Conservation (phyloP, 2,329 filamentous ascomycete genomes). For the Sporothrix euskadiensis region DNA sequence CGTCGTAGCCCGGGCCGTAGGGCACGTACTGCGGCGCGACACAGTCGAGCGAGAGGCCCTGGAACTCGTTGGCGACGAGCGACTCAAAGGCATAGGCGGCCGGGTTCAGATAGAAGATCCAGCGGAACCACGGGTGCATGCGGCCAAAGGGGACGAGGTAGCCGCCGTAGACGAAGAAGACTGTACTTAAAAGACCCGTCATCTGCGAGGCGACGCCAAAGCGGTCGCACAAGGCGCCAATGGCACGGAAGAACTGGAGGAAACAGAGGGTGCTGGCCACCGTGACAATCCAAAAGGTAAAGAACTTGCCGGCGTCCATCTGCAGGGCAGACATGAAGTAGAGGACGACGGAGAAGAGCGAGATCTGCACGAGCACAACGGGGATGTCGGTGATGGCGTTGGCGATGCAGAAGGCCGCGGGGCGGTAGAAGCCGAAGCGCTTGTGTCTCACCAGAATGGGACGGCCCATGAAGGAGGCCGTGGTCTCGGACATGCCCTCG, state of each 20-base stretch:
- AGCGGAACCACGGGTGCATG: constrained; percentile 58
- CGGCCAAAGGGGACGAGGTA: constrained; percentile 30
- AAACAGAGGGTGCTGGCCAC: constrained; percentile 60
- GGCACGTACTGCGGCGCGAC: constrained; percentile 37
- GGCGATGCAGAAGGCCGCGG: constrained; percentile 58
- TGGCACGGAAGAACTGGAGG: constrained; percentile 59
- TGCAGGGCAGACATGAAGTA: constrained; percentile 78
- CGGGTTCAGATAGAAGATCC: constrained; percentile 67
- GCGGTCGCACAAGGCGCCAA: constrained; percentile 59
- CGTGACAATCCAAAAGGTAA: constrained; percentile 63
- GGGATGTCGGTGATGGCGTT: constrained; percentile 61
- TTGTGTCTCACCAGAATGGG: constrained; percentile 41
- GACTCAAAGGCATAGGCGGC: constrained; percentile 64
- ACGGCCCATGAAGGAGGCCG: constrained; percentile 55
- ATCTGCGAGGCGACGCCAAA: constrained; percentile 54
- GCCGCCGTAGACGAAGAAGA: constrained; percentile 60
- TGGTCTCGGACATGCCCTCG: constrained; percentile 73
- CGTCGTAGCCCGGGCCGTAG: constrained; percentile 21
- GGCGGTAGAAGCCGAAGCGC: constrained; percentile 55
- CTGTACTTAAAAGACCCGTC: constrained; percentile 57
- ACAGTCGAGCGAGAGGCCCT: constrained; percentile 59
- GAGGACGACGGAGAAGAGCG: constrained; percentile 68
- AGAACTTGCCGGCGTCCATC: constrained; percentile 65
- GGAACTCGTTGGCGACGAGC: constrained; percentile 56
- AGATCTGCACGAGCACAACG: constrained; percentile 62